These are phyloP conservation scores for Lasiodiplodia sp. DNA, from an alignment of 2,329 filamentous ascomycete species.

Conservation along the genomic window DNA sequence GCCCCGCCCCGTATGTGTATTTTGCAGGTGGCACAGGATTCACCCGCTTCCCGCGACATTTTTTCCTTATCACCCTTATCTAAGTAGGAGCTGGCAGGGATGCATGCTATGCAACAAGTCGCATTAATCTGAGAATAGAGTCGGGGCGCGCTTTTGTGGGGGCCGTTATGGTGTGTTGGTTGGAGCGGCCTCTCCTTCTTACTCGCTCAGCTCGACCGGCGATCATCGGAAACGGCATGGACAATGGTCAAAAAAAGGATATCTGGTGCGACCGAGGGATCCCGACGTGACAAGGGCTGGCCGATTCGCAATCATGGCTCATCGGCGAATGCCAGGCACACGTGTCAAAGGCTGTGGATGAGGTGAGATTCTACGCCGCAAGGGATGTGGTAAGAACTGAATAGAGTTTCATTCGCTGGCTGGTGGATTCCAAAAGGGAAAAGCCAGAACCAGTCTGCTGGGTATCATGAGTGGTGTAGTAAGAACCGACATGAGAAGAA, in stretches of 20 bases:
- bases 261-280: constrained; percentile 2
- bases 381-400: neutral
- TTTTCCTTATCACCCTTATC: neutral
- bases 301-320: neutral
- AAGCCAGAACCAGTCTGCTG: constrained; percentile 17
- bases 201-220: neutral
- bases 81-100: neutral
- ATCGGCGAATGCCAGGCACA: neutral
- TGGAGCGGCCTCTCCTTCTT: neutral
- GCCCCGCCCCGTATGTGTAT: neutral
- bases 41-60: neutral
- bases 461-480: constrained; percentile 18
- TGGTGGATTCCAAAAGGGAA: constrained; percentile 4
- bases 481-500: neutral
- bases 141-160: neutral
- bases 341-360: constrained; percentile 20
- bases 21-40: neutral
- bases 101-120: neutral
- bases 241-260: neutral
- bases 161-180: neutral
- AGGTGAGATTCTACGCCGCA: constrained; percentile 11
- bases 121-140: neutral
- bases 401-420: constrained; percentile 3
- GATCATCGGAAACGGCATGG: neutral
- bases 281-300: neutral